A percentile compares a stretch with the other conserved stretches of the same genome.
These are phyloP conservation scores for Colletotrichum sp. DNA, from an alignment of 2,329 filamentous ascomycete species.

Conservation along the genomic window DNA sequence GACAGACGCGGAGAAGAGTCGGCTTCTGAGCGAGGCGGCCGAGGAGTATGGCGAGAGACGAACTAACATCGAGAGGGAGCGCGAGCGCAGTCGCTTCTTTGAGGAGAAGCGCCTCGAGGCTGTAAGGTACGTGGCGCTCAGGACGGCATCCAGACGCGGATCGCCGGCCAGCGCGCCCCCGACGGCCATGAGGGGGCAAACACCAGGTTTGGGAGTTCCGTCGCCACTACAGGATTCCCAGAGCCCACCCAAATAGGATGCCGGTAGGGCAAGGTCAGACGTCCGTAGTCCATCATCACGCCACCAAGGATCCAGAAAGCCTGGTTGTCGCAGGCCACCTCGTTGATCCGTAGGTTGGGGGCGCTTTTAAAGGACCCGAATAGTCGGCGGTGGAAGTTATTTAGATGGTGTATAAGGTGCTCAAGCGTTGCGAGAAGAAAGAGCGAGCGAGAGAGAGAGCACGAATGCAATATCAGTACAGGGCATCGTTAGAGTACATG, in stretches of 20 bases:
- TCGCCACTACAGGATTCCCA: slow-evolving; percentile 3
- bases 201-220: neutral
- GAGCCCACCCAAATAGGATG: neutral
- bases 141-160: slow-evolving; percentile 11
- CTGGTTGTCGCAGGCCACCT: neutral
- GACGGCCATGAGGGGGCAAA: slow-evolving; percentile 7
- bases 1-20: slow-evolving; percentile 43
- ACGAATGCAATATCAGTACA: neutral
- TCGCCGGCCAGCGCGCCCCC: slow-evolving; percentile 23
- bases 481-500: neutral
- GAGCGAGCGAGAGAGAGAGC: neutral
- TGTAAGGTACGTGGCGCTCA: slow-evolving; percentile 38
- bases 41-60: slow-evolving; percentile 48
- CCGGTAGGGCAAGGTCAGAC: neutral
- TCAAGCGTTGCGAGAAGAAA: neutral
- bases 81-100: slow-evolving; percentile 54
- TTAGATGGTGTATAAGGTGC: neutral
- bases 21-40: slow-evolving; percentile 47
- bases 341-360: neutral
- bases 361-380: neutral
- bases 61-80: slow-evolving; percentile 48
- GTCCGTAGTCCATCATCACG: neutral
- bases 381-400: neutral
- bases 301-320: neutral
- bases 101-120: slow-evolving; percentile 54